Evolutionary conservation across 2,329 filamentous ascomycete species (phyloP), one percentile per base, ranked within the genome.

Genomic region (Aspergillus oerlinghausenensis): DNA sequence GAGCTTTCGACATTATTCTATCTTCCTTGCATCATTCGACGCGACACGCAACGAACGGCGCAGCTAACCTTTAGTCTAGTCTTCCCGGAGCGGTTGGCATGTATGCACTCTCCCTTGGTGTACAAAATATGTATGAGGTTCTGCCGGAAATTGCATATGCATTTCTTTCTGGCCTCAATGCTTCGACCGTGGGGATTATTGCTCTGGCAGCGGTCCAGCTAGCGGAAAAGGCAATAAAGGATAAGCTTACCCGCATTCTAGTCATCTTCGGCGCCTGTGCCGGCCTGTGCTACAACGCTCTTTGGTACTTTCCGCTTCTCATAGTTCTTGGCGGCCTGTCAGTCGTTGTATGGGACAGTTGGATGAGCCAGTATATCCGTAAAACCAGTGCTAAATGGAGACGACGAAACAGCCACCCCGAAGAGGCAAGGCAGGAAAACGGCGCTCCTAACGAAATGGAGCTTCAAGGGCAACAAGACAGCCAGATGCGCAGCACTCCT

Each of bases 251-350:
- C 0, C 75, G 88, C 1, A 73, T 86, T 0, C 63, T 90, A 1
- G 84, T 91, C 0, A 86, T 89, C 11, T 65, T 86, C 6, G 82
- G 82, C 3, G 88, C 78, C 0, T 78, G 81, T 8, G 87, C 86
- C 0, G 88, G 88, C 0, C 73, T 91, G 61, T 77, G 88, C 50
- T 90, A 90, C 63, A 89, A 85, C 51, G 83, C 87, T 0, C 72
- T 91, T 0, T 92, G 88, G 88, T 92, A 88, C 62, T 91, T 90
- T 49, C 88, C 88, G 0, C 64, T 84, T 0, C 67, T 91, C 4
- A 86, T 90, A 71, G 63, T 81, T 0, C 60, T 77, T 1, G 82
- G 80, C 0, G 88, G 87, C 0, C 10, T 79, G 1, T 69, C 72
- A 0, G 82, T 84, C 0, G 69, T 84, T 0, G 53, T 82, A 0